Evolutionary conservation across 179 eudicot genomes (phyloP).

Genomic region (Pouteria campechiana): DNA sequence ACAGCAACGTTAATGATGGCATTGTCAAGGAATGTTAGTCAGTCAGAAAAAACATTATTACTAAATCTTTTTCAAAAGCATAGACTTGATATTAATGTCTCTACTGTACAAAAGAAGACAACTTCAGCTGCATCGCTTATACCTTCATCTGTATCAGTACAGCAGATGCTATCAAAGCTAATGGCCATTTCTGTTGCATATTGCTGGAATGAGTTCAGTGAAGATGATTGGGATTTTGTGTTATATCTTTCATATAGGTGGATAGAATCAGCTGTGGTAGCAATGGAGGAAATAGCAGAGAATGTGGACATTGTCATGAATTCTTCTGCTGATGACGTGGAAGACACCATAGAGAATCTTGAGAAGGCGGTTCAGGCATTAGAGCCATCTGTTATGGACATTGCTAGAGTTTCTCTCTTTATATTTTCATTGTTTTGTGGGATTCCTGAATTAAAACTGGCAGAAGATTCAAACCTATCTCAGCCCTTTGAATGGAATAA

Average conservation of each 20-base stretch:
- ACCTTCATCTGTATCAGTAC: no score
- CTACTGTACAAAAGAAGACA: slow-evolving; percentile 33
- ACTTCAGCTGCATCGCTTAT: no score
- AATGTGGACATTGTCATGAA: slow-evolving; percentile 33
- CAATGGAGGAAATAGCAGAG: slow-evolving; percentile 88
- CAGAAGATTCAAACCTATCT: slow-evolving; percentile 21
- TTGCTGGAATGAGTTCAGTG: slow-evolving; percentile 78
- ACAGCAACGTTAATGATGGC: slow-evolving; percentile 25
- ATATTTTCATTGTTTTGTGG: slow-evolving; percentile 46
- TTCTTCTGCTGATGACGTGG: slow-evolving; percentile 15
- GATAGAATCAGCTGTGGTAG: slow-evolving; percentile 73
- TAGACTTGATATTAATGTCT: slow-evolving; percentile 30
- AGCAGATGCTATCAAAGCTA: slow-evolving; percentile 50
- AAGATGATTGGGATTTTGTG: slow-evolving; percentile 84
- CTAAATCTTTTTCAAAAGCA: slow-evolving; percentile 71
- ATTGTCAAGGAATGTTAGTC: slow-evolving; percentile 30
- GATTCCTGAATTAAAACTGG: slow-evolving; percentile 19
- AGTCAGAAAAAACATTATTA: slow-evolving; percentile 40
- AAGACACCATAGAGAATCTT: slow-evolving; percentile 22
- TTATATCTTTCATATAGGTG: slow-evolving; percentile 53
- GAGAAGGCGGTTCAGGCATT: slow-evolving; percentile 18
- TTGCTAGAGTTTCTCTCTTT: slow-evolving; percentile 64
- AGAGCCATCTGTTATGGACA: slow-evolving; percentile 30
- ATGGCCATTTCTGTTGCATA: slow-evolving; percentile 55
- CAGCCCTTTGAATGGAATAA: slow-evolving; percentile 30